These are phyloP conservation scores for Trypanosoma cruzi DNA, from an alignment of 208 protist genomes.

Conservation along the genomic window DNA sequence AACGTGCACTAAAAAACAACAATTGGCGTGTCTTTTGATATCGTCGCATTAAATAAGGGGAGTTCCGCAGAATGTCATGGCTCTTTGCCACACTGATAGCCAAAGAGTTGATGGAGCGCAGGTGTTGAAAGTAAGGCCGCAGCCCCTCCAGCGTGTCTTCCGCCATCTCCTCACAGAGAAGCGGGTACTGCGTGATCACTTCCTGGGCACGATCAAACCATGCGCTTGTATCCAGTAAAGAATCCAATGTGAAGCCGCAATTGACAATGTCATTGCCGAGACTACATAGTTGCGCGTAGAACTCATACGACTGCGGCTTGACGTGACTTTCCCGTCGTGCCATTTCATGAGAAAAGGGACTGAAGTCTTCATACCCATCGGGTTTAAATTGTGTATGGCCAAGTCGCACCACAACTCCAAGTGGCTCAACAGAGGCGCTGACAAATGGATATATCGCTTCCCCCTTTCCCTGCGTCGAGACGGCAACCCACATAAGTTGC, in stretches of 20 bases:
- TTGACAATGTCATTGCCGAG: conserved; percentile 39
- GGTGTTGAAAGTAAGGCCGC: conserved; percentile 68
- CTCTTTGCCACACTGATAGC: conserved; percentile 70
- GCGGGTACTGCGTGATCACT: conserved; percentile 31
- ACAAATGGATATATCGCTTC: conserved; percentile 90
- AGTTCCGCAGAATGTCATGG: conserved; percentile 60
- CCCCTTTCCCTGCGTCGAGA: conserved; percentile 69
- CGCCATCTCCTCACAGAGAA: conserved; percentile 13
- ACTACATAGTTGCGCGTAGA: conserved; percentile 74
- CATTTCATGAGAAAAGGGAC: conserved; percentile 38
- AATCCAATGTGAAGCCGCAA: conserved; percentile 37
- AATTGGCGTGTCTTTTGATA: conserved; percentile 65
- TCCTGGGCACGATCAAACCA: conserved; percentile 23
- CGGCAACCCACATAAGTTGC: conserved; percentile 71
- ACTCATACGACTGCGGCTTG: conserved; percentile 59
- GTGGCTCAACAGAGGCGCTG: conserved; percentile 69
- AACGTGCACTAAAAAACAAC: conserved; percentile 76
- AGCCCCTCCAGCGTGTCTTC: conserved; percentile 12
- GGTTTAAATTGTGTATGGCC: conserved; percentile 82
- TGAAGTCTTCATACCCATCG: conserved; percentile 75
- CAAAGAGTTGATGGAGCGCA: conserved; percentile 64
- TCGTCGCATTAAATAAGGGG: conserved; percentile 55
- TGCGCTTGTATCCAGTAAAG: conserved; percentile 31
- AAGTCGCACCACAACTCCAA: conserved; percentile 66
- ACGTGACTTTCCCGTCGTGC: conserved; percentile 19